phyloP scores from a whole-genome alignment of 805 yeast species.

The Zygotorulaspora chibaensis region DNA sequence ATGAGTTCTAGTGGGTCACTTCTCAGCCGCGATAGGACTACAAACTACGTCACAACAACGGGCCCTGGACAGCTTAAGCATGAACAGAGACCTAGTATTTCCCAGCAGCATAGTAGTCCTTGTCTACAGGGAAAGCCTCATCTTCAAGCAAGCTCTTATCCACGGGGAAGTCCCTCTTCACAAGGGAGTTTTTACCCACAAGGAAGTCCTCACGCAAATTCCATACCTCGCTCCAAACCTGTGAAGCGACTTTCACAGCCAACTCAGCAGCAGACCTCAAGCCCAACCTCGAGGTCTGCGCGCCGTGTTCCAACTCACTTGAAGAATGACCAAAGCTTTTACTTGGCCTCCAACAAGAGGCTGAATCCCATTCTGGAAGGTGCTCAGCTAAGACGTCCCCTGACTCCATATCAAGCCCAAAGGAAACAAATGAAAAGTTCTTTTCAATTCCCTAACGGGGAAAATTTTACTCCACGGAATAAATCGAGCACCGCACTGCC shows the following conservation, averaged over 20 bases:
- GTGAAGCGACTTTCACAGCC: too few relatives aligned
- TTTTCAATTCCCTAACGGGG: conserved; percentile 34
- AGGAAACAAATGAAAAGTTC: conserved; percentile 28
- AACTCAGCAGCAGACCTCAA: background rate
- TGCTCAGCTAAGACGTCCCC: conserved; percentile 2
- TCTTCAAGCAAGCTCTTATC: background rate
- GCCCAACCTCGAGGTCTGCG: background rate
- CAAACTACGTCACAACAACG: background rate
- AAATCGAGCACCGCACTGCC: conserved; percentile 2
- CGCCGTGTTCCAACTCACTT: background rate
- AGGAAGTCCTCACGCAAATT: background rate
- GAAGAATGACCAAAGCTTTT: background rate
- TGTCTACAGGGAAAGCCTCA: background rate
- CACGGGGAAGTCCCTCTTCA: background rate
- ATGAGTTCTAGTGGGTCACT: background rate
- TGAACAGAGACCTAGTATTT: background rate
- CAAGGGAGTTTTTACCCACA: background rate
- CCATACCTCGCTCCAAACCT: too few relatives aligned
- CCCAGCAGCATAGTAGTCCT: background rate
- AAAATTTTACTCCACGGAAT: conserved; percentile 30
- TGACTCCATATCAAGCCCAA: conserved; percentile 32
- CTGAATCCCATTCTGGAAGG: conserved; percentile 9
- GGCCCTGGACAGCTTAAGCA: background rate
- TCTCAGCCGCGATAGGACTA: background rate
- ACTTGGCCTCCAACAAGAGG: background rate